phyloP scores from a whole-genome alignment of 805 yeast genomes.

The Metschnikowia koreensis region DNA sequence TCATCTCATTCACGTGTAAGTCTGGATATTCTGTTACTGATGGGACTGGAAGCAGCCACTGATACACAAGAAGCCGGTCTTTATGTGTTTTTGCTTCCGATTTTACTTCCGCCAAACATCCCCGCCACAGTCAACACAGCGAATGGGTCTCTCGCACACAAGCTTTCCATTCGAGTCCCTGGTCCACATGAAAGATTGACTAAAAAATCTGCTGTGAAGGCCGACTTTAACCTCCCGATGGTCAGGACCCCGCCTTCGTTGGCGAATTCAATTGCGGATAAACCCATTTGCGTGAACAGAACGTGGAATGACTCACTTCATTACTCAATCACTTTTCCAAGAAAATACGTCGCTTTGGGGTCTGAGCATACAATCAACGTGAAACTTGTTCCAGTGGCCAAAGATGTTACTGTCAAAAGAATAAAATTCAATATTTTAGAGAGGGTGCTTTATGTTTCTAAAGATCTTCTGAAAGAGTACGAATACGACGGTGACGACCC shows the following conservation, averaged over 20 bases:
- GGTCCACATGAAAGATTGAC: constrained; percentile 35
- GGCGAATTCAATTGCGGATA: constrained; percentile 58
- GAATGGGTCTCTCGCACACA: constrained; percentile 48
- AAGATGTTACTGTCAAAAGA: constrained; percentile 60
- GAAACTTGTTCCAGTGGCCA: constrained; percentile 64
- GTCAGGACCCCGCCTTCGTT: constrained; percentile 56
- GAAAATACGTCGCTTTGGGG: constrained; percentile 64
- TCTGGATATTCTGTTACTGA: constrained; percentile 1
- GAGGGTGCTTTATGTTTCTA: constrained; percentile 60
- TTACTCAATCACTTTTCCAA: constrained; percentile 70
- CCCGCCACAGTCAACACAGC: constrained; percentile 61
- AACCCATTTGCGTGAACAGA: constrained; percentile 73
- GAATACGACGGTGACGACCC: constrained; percentile 46
- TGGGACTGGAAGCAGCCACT: constrained; percentile 1
- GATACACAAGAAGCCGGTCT: constrained; percentile 53
- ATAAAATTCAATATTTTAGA: constrained; percentile 66
- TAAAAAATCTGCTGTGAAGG: constrained; percentile 34
- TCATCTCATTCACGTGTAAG: constrained; percentile 1
- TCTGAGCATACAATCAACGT: constrained; percentile 58
- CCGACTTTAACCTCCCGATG: constrained; percentile 42
- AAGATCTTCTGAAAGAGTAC: constrained; percentile 49
- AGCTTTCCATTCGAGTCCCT: constrained; percentile 38
- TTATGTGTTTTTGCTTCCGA: constrained; percentile 65
- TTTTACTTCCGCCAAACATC: constrained; percentile 56
- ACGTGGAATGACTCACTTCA: constrained; percentile 71